Base-by-base conservation (phyloP, 305 asterid genomes). In the Fraxinus velutina region DNA sequence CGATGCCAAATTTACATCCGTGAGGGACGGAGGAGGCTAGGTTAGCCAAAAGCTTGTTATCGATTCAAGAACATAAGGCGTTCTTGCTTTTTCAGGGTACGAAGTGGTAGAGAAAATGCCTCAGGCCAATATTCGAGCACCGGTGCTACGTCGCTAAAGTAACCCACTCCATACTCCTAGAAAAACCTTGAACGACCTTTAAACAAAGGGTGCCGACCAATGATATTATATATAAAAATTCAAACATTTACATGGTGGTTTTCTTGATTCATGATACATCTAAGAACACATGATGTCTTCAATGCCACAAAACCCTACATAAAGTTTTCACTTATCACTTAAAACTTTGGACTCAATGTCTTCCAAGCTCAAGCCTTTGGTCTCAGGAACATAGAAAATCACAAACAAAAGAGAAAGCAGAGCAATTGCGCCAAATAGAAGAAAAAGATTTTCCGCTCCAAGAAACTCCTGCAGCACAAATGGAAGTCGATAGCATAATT, bases 341-440 rank as follows among this genome's bases (percentile, higher is more conserved):
- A 88, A 87, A 68, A 94, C 39, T 81, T 92, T 94, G 83, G 97
- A 89, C 86, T 96, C 99, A 73, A 96, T 96, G 84, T 96, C 99
- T 86, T 96, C 98, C 93, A 96, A 89, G 92, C 93, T 96, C 95
- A 96, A 86, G 74, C 99, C 99, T 92, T 96, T 93, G 83, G 98
- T 96, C 92, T 96, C 98, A 24, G 98, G 99, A 82, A 96, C 99
- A 82, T 19, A 30, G 74, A 75, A 57, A 66, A 88, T 81, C 79
- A 92, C 98, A 79, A 96, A 94, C 73, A 80, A 85, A 34, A 93
- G 92, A 6, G 99, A 82, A 55, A 96, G 80, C 80, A 93, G 42
- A 76, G 98, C 93, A 80, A 96, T 93, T 30, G 85, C 92, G 64
- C 95, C 99, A 85, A 96, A 96, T 39, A 94, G 90, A 82, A 96